phyloP scores from a whole-genome alignment of 768 basidiomycete genomes.

The Strobilomyces confusus region DNA sequence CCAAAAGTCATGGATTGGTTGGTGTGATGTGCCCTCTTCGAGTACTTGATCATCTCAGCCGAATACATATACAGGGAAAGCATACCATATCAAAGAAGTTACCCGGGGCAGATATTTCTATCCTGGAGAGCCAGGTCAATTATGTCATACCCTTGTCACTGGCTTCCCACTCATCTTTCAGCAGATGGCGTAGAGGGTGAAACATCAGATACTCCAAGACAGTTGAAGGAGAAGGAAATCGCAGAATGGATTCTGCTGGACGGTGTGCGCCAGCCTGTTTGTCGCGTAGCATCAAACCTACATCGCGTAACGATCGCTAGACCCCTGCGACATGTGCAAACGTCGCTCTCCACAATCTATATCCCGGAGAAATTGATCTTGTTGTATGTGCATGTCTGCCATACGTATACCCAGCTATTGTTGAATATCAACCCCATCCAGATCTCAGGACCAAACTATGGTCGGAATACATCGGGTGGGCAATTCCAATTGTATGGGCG shows the following conservation, averaged over 20 bases:
- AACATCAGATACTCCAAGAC: slow-evolving; percentile 53
- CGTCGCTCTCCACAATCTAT: slow-evolving; percentile 86
- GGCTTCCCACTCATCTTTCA: neutral
- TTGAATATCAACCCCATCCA: slow-evolving; percentile 23
- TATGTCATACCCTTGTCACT: neutral
- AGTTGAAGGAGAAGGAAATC: slow-evolving; percentile 70
- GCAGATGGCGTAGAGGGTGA: slow-evolving; percentile 64
- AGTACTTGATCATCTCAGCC: neutral
- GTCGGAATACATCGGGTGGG: slow-evolving; percentile 78
- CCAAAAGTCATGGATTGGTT: slow-evolving; percentile 89
- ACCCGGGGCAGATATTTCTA: slow-evolving; percentile 74
- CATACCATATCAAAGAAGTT: slow-evolving; percentile 74
- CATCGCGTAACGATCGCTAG: slow-evolving; percentile 33
- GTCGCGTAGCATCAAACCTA: slow-evolving; percentile 6
- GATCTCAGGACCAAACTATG: slow-evolving; percentile 85
- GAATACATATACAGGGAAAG: slow-evolving; percentile 58
- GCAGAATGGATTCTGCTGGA: slow-evolving; percentile 91
- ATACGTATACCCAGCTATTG: neutral
- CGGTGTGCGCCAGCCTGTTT: slow-evolving; percentile 48
- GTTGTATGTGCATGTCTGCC: slow-evolving; percentile 48
- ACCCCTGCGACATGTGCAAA: slow-evolving; percentile 92
- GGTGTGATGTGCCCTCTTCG: slow-evolving; percentile 11
- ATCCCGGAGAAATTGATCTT: slow-evolving; percentile 82
- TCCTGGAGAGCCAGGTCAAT: slow-evolving; percentile 52
- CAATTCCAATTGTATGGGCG: slow-evolving; percentile 1